Evolutionary conservation across 2,329 filamentous ascomycete species (phyloP), one percentile per base, ranked within the genome.

Genomic region (Neofusicoccum sp.): DNA sequence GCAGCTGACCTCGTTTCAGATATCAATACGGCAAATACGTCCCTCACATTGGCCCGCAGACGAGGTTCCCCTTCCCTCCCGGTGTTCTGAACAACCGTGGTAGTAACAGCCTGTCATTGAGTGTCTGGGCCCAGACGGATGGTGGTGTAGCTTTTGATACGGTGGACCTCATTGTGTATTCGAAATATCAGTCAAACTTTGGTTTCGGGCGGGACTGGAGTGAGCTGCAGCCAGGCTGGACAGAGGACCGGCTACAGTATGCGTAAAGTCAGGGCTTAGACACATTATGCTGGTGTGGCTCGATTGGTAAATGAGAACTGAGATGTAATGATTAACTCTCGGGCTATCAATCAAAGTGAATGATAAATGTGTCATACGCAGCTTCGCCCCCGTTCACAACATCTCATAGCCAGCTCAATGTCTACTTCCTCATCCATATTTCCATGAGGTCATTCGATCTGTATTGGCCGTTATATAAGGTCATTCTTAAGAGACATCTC

Each of bases 11-110:
- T 7, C 8, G 14, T 14, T n/a, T 6, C 14, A 54, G 49, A 5
- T 61, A 61, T 20, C 84, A 87, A 67, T 87, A 85, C 64, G 85
- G 82, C 1, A 79, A 83, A 6, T 87, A 81, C 66, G 81, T 83
- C 62, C 84, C 85, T 0, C 79, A 82, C 53, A 84, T 88, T 40
- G 86, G 86, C 0, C 82, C 86, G 48, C 85, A 88, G 72, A 76
- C 82, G 14, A 75, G 79, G 14, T 88, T 85, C 65, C 85, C 85
- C 0, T 82, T 88, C 1, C 84, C 83, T 1, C 81, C 82, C 0
- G 85, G 85, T 0, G 75, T 87, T 4, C 70, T 87, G 7, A 77
- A 87, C 66, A 85, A 86, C 62, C 70, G 72, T 6, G 85, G 84
- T 0, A 75, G 82, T 7, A 88, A 88, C 63, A 84, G 82, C 0